phyloP scores from a whole-genome alignment of 225 moss, liverwort and hornwort species.

The Bryoerythrophyllum caledonicum region DNA sequence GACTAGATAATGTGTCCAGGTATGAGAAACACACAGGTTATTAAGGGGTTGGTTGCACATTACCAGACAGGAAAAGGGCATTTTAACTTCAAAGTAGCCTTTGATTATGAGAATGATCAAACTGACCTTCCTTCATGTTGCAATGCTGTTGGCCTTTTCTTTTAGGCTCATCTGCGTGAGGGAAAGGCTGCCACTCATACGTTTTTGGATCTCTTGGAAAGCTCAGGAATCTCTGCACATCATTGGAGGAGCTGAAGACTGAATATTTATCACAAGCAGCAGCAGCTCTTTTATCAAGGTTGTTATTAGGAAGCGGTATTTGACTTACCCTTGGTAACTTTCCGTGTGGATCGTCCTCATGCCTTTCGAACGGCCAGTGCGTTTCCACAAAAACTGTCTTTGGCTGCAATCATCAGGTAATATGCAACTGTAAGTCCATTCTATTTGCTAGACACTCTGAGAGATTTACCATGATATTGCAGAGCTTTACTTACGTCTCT shows the following conservation, averaged over 20 bases:
- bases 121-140: constrained; percentile 22
- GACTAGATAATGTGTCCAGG: too few relatives aligned
- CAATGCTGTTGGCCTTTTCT: constrained; percentile 30
- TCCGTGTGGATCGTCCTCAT: constrained; percentile 40
- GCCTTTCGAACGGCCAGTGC: constrained; percentile 42
- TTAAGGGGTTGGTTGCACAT: too few relatives aligned
- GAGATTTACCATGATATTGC: background rate
- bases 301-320: background rate
- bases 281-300: background rate
- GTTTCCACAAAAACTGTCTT: constrained; percentile 27
- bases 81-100: too few relatives aligned
- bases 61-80: too few relatives aligned
- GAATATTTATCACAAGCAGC: background rate
- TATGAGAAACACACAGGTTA: too few relatives aligned
- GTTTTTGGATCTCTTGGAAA: constrained; percentile 42
- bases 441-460: background rate
- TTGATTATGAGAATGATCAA: background rate
- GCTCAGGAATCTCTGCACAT: constrained; percentile 28
- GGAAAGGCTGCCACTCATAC: constrained; percentile 24
- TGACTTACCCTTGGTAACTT: constrained; percentile 31
- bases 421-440: background rate
- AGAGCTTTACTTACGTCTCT: constrained; percentile 34
- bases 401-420: constrained; percentile 24
- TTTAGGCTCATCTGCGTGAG: constrained; percentile 29
- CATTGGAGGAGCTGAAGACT: background rate